phyloP scores from a whole-genome alignment of 1,139 yeast species.

The Geotrichum cucujoidarum region DNA sequence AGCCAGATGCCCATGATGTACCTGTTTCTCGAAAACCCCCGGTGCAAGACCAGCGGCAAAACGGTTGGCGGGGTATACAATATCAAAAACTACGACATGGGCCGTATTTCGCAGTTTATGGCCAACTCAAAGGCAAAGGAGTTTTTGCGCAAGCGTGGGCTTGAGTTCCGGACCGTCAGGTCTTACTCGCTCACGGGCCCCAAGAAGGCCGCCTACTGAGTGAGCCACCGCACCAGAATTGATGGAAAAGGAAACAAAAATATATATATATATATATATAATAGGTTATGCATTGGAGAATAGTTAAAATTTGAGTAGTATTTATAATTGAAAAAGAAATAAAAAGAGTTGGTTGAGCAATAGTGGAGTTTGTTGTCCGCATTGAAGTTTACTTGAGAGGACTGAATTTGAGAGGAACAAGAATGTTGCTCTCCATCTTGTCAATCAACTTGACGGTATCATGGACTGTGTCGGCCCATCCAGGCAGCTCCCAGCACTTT shows the following conservation, averaged over 20 bases:
- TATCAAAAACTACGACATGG: slow-evolving; percentile 5
- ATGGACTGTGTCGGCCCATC: slow-evolving; percentile 43
- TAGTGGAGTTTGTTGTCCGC: too few relatives aligned
- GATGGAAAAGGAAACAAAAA: too few relatives aligned
- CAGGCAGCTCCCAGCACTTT: slow-evolving; percentile 43
- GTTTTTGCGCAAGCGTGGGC: slow-evolving; percentile 9
- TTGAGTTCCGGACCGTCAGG: slow-evolving; percentile 10
- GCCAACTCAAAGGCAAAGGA: slow-evolving; percentile 12
- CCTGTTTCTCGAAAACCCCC: slow-evolving; percentile 15
- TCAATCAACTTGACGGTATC: slow-evolving; percentile 42
- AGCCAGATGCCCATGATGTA: slow-evolving; percentile 17
- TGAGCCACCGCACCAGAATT: too few relatives aligned
- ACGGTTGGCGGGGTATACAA: not conserved
- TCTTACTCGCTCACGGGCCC: slow-evolving; percentile 8
- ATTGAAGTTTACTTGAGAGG: slow-evolving; percentile 31
- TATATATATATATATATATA: too few relatives aligned
- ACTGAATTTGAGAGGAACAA: slow-evolving; percentile 40
- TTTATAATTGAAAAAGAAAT: not conserved
- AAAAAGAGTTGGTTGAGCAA: not conserved
- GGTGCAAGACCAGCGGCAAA: not conserved
- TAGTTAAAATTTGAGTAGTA: too few relatives aligned
- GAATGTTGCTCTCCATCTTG: slow-evolving; percentile 38
- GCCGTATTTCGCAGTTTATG: slow-evolving; percentile 10
- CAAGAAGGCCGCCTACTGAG: too few relatives aligned
- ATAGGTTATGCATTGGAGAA: too few relatives aligned